Evolutionary conservation across 2,329 filamentous ascomycete genomes (phyloP).

Genomic region (Pseudogymnoascus sp.): DNA sequence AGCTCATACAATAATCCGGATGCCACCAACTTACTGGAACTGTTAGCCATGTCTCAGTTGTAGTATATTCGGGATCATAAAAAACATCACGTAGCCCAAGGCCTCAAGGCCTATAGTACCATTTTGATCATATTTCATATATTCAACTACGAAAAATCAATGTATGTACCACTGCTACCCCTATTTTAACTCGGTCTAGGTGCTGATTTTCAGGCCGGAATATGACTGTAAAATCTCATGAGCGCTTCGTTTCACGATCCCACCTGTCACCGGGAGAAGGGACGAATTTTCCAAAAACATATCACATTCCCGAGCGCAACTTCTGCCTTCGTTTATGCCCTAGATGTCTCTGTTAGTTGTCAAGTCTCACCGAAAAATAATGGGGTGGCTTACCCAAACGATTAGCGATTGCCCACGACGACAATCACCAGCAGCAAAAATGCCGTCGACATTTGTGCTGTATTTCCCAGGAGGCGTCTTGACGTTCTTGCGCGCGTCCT

Average conservation of each 20-base stretch:
- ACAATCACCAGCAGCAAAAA: constrained; percentile 93
- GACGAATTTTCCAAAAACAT: constrained; percentile 75
- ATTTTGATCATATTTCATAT: neutral
- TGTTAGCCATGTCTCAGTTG: neutral
- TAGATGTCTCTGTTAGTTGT: constrained; percentile 38
- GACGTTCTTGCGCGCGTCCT: constrained; percentile 89
- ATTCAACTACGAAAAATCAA: neutral
- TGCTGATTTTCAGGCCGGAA: neutral
- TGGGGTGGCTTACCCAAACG: constrained; percentile 60
- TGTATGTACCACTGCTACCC: neutral
- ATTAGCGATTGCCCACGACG: constrained; percentile 91
- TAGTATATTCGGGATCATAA: neutral
- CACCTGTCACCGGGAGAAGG: constrained; percentile 80
- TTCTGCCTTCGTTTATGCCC: constrained; percentile 96
- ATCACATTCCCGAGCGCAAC: constrained; percentile 88
- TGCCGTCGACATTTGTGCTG: constrained; percentile 76
- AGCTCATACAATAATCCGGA: neutral
- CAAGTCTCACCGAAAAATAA: neutral
- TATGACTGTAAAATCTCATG: constrained; percentile 53
- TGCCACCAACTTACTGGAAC: neutral
- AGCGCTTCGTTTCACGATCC: constrained; percentile 80
- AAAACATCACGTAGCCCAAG: neutral
- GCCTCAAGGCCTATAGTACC: neutral
- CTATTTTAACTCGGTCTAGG: neutral
- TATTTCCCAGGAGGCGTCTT: constrained; percentile 88